phyloP scores from a whole-genome alignment of 768 basidiomycete species.

The Tulasnella sp. region DNA sequence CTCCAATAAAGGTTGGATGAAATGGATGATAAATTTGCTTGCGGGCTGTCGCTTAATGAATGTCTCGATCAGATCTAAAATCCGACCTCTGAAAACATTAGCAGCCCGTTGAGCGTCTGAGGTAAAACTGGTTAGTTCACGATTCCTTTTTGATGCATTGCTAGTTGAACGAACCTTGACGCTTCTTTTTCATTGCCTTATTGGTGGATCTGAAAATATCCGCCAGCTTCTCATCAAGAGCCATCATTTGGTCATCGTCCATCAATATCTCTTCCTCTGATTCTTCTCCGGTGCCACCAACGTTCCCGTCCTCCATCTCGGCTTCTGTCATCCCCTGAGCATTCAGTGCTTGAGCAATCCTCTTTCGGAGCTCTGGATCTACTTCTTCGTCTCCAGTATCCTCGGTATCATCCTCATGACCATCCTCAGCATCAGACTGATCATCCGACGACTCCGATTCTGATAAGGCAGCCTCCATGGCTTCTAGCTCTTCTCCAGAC shows the following conservation, averaged over 20 bases:
- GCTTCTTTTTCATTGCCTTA: constrained; percentile 45
- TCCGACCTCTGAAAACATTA: constrained; percentile 90
- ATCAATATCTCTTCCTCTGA: constrained; percentile 58
- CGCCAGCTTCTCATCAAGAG: constrained; percentile 83
- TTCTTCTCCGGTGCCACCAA: constrained; percentile 45
- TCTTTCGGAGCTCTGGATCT: constrained; percentile 44
- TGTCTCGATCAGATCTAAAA: constrained; percentile 85
- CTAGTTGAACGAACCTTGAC: constrained; percentile 24
- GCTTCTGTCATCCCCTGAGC: constrained; percentile 26
- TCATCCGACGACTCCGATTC: constrained; percentile 7
- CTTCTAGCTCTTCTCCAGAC: constrained; percentile 20
- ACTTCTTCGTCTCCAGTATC: constrained; percentile 29
- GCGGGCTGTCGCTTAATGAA: constrained; percentile 66
- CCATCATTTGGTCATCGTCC: constrained; percentile 98
- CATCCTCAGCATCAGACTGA: constrained; percentile 18
- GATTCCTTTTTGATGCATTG: neutral
- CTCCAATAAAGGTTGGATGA: constrained; percentile 65
- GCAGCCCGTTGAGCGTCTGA: constrained; percentile 67
- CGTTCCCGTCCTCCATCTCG: constrained; percentile 40
- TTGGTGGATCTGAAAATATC: constrained; percentile 61
- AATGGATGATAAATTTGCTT: constrained; percentile 51
- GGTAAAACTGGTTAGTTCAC: neutral
- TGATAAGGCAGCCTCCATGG: constrained; percentile 17
- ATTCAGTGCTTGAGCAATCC: constrained; percentile 37
- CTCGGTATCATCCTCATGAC: constrained; percentile 28